Evolutionary conservation across 352 stramenopile genomes (phyloP).

Genomic region (Phytophthora ohioensis): DNA sequence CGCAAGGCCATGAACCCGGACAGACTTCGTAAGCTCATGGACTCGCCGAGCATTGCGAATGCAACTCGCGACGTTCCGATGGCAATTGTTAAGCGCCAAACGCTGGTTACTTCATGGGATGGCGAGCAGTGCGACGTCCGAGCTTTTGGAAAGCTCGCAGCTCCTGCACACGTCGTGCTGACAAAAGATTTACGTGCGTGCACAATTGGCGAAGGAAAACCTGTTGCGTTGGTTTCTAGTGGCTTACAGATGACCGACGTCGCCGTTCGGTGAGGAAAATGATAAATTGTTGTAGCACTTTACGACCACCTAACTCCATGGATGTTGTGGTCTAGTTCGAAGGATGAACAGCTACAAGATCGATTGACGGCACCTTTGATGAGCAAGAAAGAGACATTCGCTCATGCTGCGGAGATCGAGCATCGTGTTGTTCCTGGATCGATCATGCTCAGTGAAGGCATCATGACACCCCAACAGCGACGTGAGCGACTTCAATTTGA

Average conservation of each 20-base stretch:
- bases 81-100: constrained; percentile 53
- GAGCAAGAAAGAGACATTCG: constrained; percentile 57
- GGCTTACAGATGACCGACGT: constrained; percentile 44
- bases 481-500: constrained; percentile 76
- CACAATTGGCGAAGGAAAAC: constrained; percentile 33
- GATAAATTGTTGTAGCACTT: constrained; percentile 12
- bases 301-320: background rate
- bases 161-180: constrained; percentile 43
- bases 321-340: constrained; percentile 15
- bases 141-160: constrained; percentile 53
- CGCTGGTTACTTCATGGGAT: constrained; percentile 60
- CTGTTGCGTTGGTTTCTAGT: constrained; percentile 15
- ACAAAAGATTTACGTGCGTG: constrained; percentile 48
- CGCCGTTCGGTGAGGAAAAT: constrained; percentile 32
- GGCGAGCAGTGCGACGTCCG: constrained; percentile 64
- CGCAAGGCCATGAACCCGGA: constrained; percentile 56
- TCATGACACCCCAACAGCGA: constrained; percentile 77
- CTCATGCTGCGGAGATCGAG: constrained; percentile 58
- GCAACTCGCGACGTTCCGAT: constrained; percentile 42
- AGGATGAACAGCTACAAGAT: constrained; percentile 27
- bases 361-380: constrained; percentile 52
- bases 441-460: constrained; percentile 70
- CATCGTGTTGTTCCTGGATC: constrained; percentile 52
- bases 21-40: constrained; percentile 70
- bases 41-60: constrained; percentile 59